phyloP scores from a whole-genome alignment of 164 flowering plant genomes.

The Aristolochia fimbriata region DNA sequence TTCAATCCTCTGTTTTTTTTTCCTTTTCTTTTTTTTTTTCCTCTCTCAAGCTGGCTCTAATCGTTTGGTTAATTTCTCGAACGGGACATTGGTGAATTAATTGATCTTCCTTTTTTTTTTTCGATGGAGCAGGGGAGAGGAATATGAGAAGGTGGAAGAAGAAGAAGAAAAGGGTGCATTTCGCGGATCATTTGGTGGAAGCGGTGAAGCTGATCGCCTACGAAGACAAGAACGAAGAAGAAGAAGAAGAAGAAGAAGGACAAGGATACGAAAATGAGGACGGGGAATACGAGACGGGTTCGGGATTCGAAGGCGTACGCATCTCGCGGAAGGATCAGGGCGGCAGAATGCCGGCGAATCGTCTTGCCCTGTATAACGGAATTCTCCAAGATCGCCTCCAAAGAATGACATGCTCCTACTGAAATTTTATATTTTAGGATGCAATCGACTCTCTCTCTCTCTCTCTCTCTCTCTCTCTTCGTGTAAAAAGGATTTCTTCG shows the following conservation, averaged over 20 bases:
- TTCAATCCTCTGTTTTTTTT: neutral
- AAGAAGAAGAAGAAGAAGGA: constrained; percentile 21
- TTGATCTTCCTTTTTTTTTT: neutral
- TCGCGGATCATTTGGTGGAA: constrained; percentile 68
- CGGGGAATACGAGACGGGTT: constrained; percentile 19
- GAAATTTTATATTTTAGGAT: constrained; percentile 1
- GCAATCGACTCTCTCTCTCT: neutral
- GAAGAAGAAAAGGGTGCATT: constrained; percentile 64
- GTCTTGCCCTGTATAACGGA: constrained; percentile 59
- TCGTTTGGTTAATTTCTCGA: neutral
- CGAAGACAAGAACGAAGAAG: constrained; percentile 27
- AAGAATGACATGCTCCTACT: constrained; percentile 39
- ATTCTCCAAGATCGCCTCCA: constrained; percentile 59
- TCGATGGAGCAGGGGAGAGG: constrained; percentile 20
- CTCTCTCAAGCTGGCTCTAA: neutral
- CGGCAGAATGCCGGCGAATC: constrained; percentile 47
- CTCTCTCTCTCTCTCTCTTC: no score
- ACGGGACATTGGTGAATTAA: no score
- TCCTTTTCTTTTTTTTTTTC: neutral
- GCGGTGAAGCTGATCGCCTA: constrained; percentile 24
- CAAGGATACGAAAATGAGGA: constrained; percentile 22
- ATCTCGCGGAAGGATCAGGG: neutral
- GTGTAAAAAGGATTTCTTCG: no score
- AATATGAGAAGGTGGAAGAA: constrained; percentile 14
- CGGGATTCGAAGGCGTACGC: neutral